Conservation (phyloP, 495 filamentous ascomycete genomes). For the Tuber calosporum region DNA sequence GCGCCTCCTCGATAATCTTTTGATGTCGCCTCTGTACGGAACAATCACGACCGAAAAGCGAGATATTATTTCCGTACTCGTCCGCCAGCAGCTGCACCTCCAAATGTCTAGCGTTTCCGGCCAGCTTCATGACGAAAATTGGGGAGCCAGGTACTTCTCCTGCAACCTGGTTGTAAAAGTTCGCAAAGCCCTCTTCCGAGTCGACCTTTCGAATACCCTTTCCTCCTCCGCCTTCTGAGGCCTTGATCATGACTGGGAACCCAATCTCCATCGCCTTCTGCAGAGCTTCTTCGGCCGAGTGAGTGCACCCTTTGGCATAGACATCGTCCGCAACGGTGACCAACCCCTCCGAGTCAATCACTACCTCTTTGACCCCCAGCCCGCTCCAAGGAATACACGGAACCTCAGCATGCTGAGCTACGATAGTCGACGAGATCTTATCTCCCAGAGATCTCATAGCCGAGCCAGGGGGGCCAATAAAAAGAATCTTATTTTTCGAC, state of each 20-base stretch:
- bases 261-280: constrained; percentile 81
- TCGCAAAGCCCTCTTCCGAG: constrained; percentile 70
- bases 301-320: constrained; percentile 86
- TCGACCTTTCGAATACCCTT: constrained; percentile 99
- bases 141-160: constrained; percentile 98
- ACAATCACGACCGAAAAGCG: constrained; percentile 95
- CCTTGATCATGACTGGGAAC: constrained; percentile 99
- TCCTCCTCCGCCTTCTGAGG: constrained; percentile 97
- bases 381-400: constrained; percentile 99
- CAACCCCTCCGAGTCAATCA: constrained; percentile 70
- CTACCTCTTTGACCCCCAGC: constrained; percentile 76
- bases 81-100: constrained; percentile 96
- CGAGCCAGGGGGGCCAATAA: constrained; percentile 94
- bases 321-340: constrained; percentile 83
- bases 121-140: constrained; percentile 99
- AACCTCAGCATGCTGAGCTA: constrained; percentile 92
- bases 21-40: constrained; percentile 98
- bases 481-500: constrained; percentile 95
- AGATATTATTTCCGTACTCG: constrained; percentile 99
- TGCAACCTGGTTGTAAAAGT: constrained; percentile 86
- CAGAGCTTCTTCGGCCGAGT: constrained; percentile 79
- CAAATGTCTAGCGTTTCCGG: constrained; percentile 90
- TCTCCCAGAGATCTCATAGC: constrained; percentile 98
- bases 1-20: constrained; percentile 99
- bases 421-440: constrained; percentile 99